Conservation (phyloP, 345 rosid genomes). For the Isatis tinctoria region DNA sequence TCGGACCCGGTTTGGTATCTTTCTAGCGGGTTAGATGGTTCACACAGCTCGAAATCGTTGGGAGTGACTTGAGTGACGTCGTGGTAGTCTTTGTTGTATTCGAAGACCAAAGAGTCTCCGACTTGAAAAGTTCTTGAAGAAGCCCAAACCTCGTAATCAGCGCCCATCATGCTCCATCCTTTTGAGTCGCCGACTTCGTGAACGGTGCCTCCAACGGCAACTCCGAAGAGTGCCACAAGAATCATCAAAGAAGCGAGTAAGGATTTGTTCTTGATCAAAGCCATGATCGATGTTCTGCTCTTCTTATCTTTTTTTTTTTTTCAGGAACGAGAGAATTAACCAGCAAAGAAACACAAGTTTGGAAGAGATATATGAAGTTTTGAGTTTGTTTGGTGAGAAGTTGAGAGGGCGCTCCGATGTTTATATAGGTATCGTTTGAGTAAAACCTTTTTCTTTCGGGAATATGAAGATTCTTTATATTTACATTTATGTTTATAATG, state of each 20-base stretch:
- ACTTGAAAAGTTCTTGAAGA: not conserved
- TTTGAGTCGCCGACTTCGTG: not conserved
- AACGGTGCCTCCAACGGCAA: not conserved
- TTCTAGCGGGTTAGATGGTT: not conserved
- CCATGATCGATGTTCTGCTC: not conserved
- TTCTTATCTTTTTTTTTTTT: not conserved
- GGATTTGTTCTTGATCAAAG: not conserved
- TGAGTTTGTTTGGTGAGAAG: not conserved
- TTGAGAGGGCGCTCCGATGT: not conserved
- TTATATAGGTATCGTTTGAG: not conserved
- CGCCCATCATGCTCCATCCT: not conserved
- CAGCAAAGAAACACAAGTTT: not conserved
- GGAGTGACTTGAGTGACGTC: constrained; percentile 7
- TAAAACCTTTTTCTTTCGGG: too few species aligned
- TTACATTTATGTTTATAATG: too few species aligned
- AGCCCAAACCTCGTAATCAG: not conserved
- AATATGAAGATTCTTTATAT: too few species aligned
- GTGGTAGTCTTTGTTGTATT: not conserved
- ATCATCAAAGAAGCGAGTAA: not conserved
- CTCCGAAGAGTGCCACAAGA: not conserved
- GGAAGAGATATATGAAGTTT: not conserved
- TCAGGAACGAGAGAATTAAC: not conserved
- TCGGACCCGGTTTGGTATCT: not conserved
- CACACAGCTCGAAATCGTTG: not conserved
- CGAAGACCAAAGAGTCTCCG: not conserved